Conservation (phyloP, 257 asterid species). For the Solanum paucissectum region DNA sequence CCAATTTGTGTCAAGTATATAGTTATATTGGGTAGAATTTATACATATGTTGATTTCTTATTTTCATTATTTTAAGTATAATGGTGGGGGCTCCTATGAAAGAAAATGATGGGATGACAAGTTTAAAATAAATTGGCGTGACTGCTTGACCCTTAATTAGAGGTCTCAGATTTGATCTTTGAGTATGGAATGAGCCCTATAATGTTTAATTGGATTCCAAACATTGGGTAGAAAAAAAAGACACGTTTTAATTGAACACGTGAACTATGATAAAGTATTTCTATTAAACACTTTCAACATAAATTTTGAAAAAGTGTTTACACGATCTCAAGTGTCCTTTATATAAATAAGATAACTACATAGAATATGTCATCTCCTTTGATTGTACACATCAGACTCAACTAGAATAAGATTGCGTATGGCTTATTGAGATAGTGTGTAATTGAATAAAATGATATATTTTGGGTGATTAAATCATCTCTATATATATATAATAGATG, state of each 20-base stretch:
- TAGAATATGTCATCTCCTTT: background rate
- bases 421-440: background rate
- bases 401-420: background rate
- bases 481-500: background rate
- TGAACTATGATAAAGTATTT: background rate
- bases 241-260: fast-evolving
- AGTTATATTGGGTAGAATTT: background rate
- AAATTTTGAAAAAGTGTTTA: background rate
- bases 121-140: background rate
- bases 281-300: background rate
- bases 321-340: background rate
- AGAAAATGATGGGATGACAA: background rate
- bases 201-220: fast-evolving
- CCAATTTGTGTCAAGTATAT: background rate
- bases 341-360: background rate
- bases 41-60: background rate
- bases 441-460: background rate
- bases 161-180: fast-evolving
- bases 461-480: background rate
- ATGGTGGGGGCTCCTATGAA: background rate
- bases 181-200: fast-evolving
- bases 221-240: fast-evolving
- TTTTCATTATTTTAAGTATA: background rate
- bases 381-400: background rate
- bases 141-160: fast-evolving